Percentiles rank a stretch among this genome's conserved stretches.
Conservation (phyloP, 352 stramenopile genomes). For the Aphanomyces euteiches region DNA sequence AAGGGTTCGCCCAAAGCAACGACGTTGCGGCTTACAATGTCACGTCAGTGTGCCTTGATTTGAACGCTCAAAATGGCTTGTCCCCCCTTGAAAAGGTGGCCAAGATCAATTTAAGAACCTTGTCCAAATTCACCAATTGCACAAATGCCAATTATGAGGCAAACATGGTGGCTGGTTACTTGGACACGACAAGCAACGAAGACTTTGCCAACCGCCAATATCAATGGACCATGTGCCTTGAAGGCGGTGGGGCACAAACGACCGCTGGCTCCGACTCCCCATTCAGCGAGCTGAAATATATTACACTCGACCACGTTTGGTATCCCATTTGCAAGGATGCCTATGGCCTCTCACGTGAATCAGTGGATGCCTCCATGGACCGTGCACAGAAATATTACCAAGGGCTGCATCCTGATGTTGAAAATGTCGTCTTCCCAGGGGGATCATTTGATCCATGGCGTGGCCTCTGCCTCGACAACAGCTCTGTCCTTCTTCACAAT, state of each 20-base stretch:
- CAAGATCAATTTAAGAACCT: background rate
- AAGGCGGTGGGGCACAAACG: slow-evolving; percentile 26
- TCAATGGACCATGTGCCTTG: slow-evolving; percentile 21
- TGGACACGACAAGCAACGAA: background rate
- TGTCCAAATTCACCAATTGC: background rate
- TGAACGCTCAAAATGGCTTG: background rate
- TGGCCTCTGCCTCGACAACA: slow-evolving; percentile 26
- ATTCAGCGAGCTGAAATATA: background rate
- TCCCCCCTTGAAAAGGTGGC: slow-evolving; percentile 11
- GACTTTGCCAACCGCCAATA: background rate
- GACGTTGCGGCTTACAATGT: background rate
- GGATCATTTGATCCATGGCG: slow-evolving; percentile 76
- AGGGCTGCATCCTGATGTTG: slow-evolving; percentile 51
- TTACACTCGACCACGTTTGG: background rate
- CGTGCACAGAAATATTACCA: slow-evolving; percentile 55
- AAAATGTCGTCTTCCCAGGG: slow-evolving; percentile 81
- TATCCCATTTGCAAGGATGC: slow-evolving; percentile 63
- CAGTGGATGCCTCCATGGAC: slow-evolving; percentile 48
- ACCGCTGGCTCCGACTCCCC: background rate
- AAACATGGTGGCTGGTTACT: background rate
- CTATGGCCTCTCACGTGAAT: slow-evolving; percentile 57
- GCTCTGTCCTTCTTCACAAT: background rate
- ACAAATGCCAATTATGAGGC: background rate
- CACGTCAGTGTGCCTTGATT: background rate
- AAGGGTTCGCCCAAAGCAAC: slow-evolving; percentile 18